These are phyloP conservation scores for Ophiocordyceps robertsii DNA, from an alignment of 2,329 filamentous ascomycete species.

Conservation along the genomic window DNA sequence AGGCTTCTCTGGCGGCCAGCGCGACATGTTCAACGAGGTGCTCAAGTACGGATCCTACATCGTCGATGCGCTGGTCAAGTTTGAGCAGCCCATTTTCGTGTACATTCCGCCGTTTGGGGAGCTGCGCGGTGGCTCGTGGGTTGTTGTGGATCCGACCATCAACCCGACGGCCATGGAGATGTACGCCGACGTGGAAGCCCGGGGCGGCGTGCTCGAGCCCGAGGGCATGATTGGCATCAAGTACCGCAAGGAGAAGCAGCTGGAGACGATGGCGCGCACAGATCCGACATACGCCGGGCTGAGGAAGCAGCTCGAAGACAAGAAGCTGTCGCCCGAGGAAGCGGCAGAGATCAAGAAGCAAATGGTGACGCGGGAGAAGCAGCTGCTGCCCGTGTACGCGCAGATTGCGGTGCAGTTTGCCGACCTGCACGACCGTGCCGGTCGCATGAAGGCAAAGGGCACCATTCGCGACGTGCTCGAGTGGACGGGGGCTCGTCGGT, in stretches of 20 bases:
- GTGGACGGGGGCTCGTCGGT: slow-evolving; percentile 83
- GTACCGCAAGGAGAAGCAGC: slow-evolving; percentile 92
- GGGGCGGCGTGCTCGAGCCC: slow-evolving; percentile 93
- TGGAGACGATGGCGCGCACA: slow-evolving; percentile 92
- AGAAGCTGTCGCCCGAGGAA: slow-evolving; percentile 56
- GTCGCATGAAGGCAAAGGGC: slow-evolving; percentile 97
- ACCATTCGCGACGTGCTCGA: slow-evolving; percentile 72
- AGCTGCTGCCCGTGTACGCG: slow-evolving; percentile 80
- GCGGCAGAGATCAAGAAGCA: slow-evolving; percentile 67
- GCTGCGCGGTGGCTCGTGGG: slow-evolving; percentile 97
- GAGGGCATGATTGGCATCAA: slow-evolving; percentile 99
- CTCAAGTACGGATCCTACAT: slow-evolving; percentile 99
- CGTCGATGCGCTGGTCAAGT: slow-evolving; percentile 95
- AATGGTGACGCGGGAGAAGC: slow-evolving; percentile 75
- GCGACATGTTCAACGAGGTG: slow-evolving; percentile 99
- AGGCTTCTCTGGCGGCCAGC: slow-evolving; percentile 98
- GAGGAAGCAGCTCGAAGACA: slow-evolving; percentile 58
- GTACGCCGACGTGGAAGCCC: slow-evolving; percentile 92
- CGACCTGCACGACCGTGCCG: slow-evolving; percentile 90
- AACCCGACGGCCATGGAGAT: slow-evolving; percentile 97
- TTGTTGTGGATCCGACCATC: slow-evolving; percentile 97
- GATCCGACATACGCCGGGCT: slow-evolving; percentile 74
- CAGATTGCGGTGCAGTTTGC: slow-evolving; percentile 97
- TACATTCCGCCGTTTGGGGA: slow-evolving; percentile 97
- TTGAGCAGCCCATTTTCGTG: slow-evolving; percentile 95